Percentiles rank a stretch among this genome's conserved stretches.
Conservation (phyloP, 2,329 filamentous ascomycete genomes). For the Thielaviopsis ethacetica region DNA sequence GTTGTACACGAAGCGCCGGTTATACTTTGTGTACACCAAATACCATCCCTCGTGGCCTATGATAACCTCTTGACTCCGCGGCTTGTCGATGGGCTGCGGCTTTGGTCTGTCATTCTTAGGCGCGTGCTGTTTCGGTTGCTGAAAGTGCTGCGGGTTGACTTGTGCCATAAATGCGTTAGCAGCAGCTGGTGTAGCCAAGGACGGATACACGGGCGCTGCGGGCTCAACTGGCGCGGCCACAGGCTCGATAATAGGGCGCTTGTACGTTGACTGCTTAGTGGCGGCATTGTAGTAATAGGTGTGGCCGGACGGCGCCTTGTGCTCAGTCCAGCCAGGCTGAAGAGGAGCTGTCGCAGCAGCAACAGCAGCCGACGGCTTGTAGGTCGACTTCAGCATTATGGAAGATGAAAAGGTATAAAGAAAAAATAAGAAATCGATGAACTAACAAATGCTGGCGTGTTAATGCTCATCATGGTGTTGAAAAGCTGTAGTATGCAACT, state of each 20-base stretch:
- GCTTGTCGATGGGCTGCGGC: conserved; percentile 60
- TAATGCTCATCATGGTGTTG: background rate
- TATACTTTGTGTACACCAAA: conserved; percentile 81
- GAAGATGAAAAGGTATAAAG: conserved; percentile 6
- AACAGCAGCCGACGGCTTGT: conserved; percentile 37
- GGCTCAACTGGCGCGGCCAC: background rate
- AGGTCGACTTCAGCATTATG: conserved; percentile 61
- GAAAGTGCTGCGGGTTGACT: conserved; percentile 25
- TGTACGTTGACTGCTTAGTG: conserved; percentile 79
- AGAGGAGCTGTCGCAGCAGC: conserved; percentile 35
- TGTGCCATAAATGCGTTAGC: conserved; percentile 46
- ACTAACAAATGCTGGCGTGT: background rate
- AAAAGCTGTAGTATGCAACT: background rate
- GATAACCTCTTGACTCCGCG: conserved; percentile 62
- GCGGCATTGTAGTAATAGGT: conserved; percentile 73
- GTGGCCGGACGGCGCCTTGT: conserved; percentile 76
- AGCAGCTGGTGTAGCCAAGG: conserved; percentile 35
- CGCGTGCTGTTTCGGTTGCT: conserved; percentile 22
- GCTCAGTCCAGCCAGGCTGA: conserved; percentile 77
- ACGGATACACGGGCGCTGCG: background rate
- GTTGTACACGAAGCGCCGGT: conserved; percentile 82
- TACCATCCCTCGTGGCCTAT: conserved; percentile 77
- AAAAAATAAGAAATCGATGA: background rate
- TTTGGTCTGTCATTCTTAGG: conserved; percentile 35
- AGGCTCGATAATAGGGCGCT: conserved; percentile 39